Evolutionary conservation across 345 rosid species (phyloP).

Genomic region (Populus ilicifolia): DNA sequence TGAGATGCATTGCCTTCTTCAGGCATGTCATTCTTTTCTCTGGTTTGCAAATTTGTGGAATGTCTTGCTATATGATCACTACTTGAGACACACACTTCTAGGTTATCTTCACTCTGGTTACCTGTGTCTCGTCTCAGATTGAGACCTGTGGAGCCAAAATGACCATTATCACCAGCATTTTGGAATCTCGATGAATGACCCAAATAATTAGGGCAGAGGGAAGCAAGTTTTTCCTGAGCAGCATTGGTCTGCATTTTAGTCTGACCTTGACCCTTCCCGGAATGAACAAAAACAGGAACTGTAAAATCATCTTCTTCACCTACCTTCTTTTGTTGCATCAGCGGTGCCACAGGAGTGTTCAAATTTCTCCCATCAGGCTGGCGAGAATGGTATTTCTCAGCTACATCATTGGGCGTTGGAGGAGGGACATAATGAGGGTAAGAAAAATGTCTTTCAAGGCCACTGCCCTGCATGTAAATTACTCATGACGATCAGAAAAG

Average conservation of each 20-base stretch:
- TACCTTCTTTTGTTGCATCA: slow-evolving; percentile 40
- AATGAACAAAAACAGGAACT: slow-evolving; percentile 61
- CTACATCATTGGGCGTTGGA: slow-evolving; percentile 26
- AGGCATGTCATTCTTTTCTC: slow-evolving; percentile 20
- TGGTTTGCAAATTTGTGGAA: slow-evolving; percentile 9
- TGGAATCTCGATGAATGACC: slow-evolving; percentile 17
- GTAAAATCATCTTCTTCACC: slow-evolving; percentile 71
- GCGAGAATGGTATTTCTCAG: slow-evolving; percentile 34
- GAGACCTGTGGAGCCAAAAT: slow-evolving; percentile 19
- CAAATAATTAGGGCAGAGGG: slow-evolving; percentile 13
- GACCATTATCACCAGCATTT: slow-evolving; percentile 16
- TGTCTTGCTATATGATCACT: slow-evolving; percentile 23
- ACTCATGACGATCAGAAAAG: background rate
- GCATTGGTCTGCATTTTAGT: slow-evolving; percentile 26
- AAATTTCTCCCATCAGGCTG: slow-evolving; percentile 32
- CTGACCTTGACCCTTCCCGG: slow-evolving; percentile 29
- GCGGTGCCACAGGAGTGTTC: slow-evolving; percentile 26
- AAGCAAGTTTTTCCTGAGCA: slow-evolving; percentile 28
- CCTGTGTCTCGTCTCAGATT: slow-evolving; percentile 27
- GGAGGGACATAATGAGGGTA: slow-evolving; percentile 34
- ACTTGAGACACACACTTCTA: slow-evolving; percentile 21
- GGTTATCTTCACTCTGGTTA: slow-evolving; percentile 27
- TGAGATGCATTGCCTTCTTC: slow-evolving; percentile 15
- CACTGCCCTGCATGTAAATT: slow-evolving; percentile 40
- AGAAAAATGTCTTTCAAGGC: slow-evolving; percentile 36